Evolutionary conservation across 140 eudicot species (phyloP), one percentile per base, ranked within the genome.

Genomic region (Ambrosia hybrid): DNA sequence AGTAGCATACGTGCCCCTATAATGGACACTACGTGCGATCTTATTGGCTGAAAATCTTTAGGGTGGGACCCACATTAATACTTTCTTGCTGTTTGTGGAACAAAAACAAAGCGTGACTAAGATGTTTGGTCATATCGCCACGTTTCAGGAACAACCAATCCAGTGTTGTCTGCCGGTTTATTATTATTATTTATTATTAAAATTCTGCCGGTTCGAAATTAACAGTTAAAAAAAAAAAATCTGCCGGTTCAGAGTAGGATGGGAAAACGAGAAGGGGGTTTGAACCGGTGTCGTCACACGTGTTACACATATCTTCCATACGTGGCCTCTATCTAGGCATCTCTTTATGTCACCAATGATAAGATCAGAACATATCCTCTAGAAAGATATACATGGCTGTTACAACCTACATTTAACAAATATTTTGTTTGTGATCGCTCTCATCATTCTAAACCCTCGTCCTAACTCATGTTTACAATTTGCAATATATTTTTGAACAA

Each of bases 61-160:
- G 33, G 0, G 9, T 76, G 81, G 80, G 81, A 4, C 81, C 75
- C 43, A 58, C 45, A 38, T 12, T 12, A 1, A 5, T 37, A 59
- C 57, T 68, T 14, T 13, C 46, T 13, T 51, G 38, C 53, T 48
- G 39, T 78, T 63, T 63, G 55, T 71, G 26, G 73, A 72, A 66
- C 5, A 30, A 65, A 51, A 72, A 66, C 5, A 30, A 65, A 51
- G 51, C 73, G 53, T 78, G 82, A 63, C 21, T 70, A 21, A 21
- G 71, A 62, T 15, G 66, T 71, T 65, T 11, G 68, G 43, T 8
- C 5, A 21, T 48, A 46, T 36, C 1, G 78, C 33, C 82, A 78
- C 82, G 82, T 78, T 56, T 56, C 68, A 34, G 30, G 13, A 3
- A 46, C 21, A 3, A 36, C 82, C 82, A 78, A 78, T 72, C 36